A percentile compares a stretch with the other conserved stretches of the same genome.
These are phyloP conservation scores for Pecoramyces ruminantium DNA, from an alignment of 192 early-diverging fungal genomes.

Conservation along the genomic window DNA sequence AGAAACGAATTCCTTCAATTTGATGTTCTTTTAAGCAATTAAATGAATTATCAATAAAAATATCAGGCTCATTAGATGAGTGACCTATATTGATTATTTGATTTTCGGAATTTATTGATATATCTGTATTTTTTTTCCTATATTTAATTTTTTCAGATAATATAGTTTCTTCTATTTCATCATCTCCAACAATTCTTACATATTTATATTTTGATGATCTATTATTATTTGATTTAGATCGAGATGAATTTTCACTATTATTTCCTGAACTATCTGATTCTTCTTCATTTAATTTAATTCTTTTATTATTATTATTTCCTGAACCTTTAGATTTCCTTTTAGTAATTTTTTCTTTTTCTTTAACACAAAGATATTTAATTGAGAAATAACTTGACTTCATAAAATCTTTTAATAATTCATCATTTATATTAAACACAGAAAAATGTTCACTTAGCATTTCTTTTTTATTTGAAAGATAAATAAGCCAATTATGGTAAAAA, in stretches of 20 bases:
- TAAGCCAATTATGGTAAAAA: neutral
- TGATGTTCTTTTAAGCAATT: slow-evolving; percentile 45
- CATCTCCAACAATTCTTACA: neutral
- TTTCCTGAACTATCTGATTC: neutral
- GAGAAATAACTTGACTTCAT: neutral
- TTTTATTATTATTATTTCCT: neutral
- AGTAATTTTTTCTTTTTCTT: neutral
- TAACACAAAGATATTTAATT: neutral
- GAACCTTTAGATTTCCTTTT: neutral
- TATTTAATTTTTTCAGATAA: neutral
- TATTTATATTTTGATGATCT: neutral
- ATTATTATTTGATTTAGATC: neutral
- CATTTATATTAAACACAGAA: neutral
- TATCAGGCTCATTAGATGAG: slow-evolving; percentile 22
- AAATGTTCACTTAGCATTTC: neutral
- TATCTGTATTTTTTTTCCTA: neutral
- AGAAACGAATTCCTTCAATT: slow-evolving; percentile 58
- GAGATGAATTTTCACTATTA: neutral
- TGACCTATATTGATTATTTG: slow-evolving; percentile 43
- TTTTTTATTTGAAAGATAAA: neutral
- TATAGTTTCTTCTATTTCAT: neutral
- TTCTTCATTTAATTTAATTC: neutral
- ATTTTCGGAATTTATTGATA: neutral
- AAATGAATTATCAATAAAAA: slow-evolving; percentile 14
- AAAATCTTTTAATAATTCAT: neutral